Evolutionary conservation across 176 grass and related monocot species (phyloP).

Genomic region (Lolium multiflorum): DNA sequence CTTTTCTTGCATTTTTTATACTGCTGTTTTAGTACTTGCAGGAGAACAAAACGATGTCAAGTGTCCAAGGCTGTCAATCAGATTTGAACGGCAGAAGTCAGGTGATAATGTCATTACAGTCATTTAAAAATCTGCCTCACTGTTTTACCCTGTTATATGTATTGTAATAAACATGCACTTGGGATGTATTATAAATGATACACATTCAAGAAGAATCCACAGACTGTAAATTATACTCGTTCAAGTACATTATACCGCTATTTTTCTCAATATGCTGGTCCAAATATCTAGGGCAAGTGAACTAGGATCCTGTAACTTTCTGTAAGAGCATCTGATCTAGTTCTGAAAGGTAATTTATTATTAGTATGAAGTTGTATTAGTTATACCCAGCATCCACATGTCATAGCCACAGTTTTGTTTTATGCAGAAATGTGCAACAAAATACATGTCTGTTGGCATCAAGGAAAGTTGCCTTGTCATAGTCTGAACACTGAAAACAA

Average conservation of each 20-base stretch:
- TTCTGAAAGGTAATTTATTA: not conserved
- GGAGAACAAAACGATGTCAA: slow-evolving; percentile 3
- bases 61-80: not conserved
- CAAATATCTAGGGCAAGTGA: not conserved
- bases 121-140: not conserved
- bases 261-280: not conserved
- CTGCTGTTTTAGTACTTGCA: not conserved
- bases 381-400: not conserved
- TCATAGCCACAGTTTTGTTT: not conserved
- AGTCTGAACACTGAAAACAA: not conserved
- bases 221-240: slow-evolving; percentile 10
- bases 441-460: not conserved
- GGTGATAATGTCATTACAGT: not conserved
- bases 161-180: not conserved
- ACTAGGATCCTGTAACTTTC: not conserved
- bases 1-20: not conserved
- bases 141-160: not conserved
- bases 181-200: not conserved
- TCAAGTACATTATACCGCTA: not conserved
- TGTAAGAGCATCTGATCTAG: not conserved
- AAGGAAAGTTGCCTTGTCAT: not conserved
- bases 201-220: not conserved
- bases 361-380: not conserved
- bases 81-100: not conserved
- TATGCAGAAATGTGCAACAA: slow-evolving; percentile 10